Conservation (phyloP, 805 yeast genomes). For the Starmerella gropengiesseri region DNA sequence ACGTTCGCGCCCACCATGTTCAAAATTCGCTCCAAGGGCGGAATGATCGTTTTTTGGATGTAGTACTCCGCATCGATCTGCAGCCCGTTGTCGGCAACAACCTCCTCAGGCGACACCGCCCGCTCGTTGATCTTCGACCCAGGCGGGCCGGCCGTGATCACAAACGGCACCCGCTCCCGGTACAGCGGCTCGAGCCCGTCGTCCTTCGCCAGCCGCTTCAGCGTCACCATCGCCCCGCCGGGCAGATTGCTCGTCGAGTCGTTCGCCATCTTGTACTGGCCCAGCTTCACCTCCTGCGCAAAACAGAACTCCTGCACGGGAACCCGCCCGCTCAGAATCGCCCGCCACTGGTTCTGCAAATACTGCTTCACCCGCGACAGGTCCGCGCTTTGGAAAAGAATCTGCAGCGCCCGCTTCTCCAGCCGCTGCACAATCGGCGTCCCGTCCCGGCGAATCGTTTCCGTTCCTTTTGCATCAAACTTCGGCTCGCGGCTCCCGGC, state of each 20-base stretch:
- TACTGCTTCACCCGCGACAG: slow-evolving; percentile 58
- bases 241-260: slow-evolving; percentile 47
- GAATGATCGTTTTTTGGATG: slow-evolving; percentile 69
- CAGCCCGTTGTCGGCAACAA: slow-evolving; percentile 36
- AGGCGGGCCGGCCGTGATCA: slow-evolving; percentile 52
- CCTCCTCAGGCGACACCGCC: slow-evolving; percentile 67
- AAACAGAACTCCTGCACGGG: slow-evolving; percentile 78
- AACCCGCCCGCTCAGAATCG: slow-evolving; percentile 51
- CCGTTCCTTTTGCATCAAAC: slow-evolving; percentile 95
- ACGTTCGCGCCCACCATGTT: slow-evolving; percentile 75
- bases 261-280: slow-evolving; percentile 62
- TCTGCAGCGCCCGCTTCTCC: slow-evolving; percentile 55
- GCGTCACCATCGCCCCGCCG: slow-evolving; percentile 83
- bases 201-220: slow-evolving; percentile 50
- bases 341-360: slow-evolving; percentile 53
- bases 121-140: slow-evolving; percentile 60
- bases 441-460: slow-evolving; percentile 89
- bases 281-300: slow-evolving; percentile 79
- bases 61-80: slow-evolving; percentile 75
- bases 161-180: slow-evolving; percentile 76
- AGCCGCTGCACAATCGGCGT: slow-evolving; percentile 83
- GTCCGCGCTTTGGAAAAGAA: slow-evolving; percentile 62
- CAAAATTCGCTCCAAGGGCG: slow-evolving; percentile 80
- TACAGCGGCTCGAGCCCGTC: slow-evolving; percentile 75
- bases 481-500: slow-evolving; percentile 44